Percentiles rank a stretch among this genome's conserved stretches.
These are phyloP conservation scores for Yarrowia phangngaensis DNA, from an alignment of 805 yeast genomes.

Conservation along the genomic window DNA sequence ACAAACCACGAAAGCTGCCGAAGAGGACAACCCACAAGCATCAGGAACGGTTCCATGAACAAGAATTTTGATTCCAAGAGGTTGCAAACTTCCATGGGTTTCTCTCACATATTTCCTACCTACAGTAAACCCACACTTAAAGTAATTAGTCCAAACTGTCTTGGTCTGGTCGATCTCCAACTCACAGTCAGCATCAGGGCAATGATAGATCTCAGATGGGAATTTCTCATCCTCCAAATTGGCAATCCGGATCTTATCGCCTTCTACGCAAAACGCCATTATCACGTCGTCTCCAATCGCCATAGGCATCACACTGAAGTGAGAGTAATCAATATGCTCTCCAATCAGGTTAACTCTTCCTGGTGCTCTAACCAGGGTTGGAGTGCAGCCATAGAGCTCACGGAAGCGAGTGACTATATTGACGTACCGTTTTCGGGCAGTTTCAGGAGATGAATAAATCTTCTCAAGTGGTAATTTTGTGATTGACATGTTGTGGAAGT, in stretches of 20 bases:
- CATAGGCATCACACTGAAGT: slow-evolving; percentile 67
- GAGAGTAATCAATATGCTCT: slow-evolving; percentile 68
- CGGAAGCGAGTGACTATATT: no score
- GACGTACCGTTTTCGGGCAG: no score
- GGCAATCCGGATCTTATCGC: slow-evolving; percentile 38
- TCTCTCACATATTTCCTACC: slow-evolving; percentile 46
- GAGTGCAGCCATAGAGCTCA: slow-evolving; percentile 32
- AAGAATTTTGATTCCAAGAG: slow-evolving; percentile 47
- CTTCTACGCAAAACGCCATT: slow-evolving; percentile 41
- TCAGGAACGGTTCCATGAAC: slow-evolving; percentile 67
- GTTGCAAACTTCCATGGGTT: background rate
- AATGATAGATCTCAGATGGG: slow-evolving; percentile 28
- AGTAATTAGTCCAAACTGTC: slow-evolving; percentile 64
- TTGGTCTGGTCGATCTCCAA: slow-evolving; percentile 49
- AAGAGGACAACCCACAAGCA: slow-evolving; percentile 66
- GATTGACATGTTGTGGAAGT: no score
- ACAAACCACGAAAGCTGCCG: slow-evolving; percentile 69
- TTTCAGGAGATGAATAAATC: no score
- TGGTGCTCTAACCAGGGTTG: slow-evolving; percentile 60
- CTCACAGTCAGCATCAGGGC: slow-evolving; percentile 29
- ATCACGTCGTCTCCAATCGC: slow-evolving; percentile 63
- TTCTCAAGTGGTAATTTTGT: no score
- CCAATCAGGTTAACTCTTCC: slow-evolving; percentile 74
- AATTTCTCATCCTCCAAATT: slow-evolving; percentile 39
- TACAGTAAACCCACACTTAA: slow-evolving; percentile 60